These are phyloP conservation scores for Dalbergia cultrata DNA, from an alignment of 306 rosid species.

Conservation along the genomic window DNA sequence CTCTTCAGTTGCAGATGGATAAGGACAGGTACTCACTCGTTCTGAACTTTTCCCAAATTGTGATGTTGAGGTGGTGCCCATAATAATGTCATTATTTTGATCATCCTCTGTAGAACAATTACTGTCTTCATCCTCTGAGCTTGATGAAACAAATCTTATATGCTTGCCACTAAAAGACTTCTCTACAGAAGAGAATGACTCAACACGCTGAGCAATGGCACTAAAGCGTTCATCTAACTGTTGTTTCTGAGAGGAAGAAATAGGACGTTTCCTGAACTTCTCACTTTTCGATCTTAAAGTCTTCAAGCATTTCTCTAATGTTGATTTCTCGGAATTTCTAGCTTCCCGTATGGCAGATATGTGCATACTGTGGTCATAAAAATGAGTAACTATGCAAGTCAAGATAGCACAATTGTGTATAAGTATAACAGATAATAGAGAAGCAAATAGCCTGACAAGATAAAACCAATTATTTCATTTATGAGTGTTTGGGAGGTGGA, in stretches of 20 bases:
- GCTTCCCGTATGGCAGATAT: conserved; percentile 65
- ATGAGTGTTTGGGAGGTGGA: not conserved
- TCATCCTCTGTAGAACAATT: conserved; percentile 55
- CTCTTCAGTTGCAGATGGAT: conserved; percentile 89
- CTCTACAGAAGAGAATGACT: conserved; percentile 69
- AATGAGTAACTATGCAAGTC: conserved; percentile 19
- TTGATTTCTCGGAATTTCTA: conserved; percentile 54
- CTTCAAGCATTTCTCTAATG: conserved; percentile 46
- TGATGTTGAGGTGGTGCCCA: conserved; percentile 48
- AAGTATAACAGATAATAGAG: conserved; percentile 15
- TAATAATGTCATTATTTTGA: conserved; percentile 43
- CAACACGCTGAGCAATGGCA: conserved; percentile 77
- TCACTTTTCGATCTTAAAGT: conserved; percentile 31
- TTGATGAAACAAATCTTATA: conserved; percentile 70
- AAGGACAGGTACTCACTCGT: conserved; percentile 83
- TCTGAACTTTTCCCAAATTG: conserved; percentile 60
- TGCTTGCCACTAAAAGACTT: conserved; percentile 74
- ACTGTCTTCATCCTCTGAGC: conserved; percentile 71
- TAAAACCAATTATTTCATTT: conserved; percentile 31
- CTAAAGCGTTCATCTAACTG: conserved; percentile 69
- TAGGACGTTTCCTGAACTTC: conserved; percentile 50
- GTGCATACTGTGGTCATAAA: conserved; percentile 58
- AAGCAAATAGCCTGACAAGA: conserved; percentile 37
- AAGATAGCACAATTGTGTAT: not conserved
- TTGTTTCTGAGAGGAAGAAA: conserved; percentile 59